Conservation (phyloP, 1,284 basidiomycete species). For the Cryptococcus sp. region DNA sequence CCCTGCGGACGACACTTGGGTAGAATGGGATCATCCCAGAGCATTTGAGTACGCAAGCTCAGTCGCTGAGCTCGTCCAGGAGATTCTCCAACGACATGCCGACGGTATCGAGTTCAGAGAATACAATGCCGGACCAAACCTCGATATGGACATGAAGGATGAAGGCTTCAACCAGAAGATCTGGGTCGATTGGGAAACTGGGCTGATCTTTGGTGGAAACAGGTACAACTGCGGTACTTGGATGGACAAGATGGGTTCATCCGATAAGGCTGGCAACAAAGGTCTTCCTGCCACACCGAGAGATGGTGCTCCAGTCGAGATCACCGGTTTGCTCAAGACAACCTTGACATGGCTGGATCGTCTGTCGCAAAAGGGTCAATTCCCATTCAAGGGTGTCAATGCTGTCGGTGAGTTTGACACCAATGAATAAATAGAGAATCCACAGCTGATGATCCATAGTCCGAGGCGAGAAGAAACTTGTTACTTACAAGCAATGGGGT, state of each 20-base stretch:
- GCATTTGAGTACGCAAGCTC: conserved; percentile 78
- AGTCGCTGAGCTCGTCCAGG: conserved; percentile 89
- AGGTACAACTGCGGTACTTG: conserved; percentile 66
- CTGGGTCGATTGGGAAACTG: conserved; percentile 88
- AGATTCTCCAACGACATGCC: conserved; percentile 91
- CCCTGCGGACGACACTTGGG: conserved; percentile 89
- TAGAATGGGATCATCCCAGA: conserved; percentile 77
- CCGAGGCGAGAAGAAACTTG: conserved; percentile 62
- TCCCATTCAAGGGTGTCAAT: conserved; percentile 86
- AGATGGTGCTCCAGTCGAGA: conserved; percentile 93
- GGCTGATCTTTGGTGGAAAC: conserved; percentile 85
- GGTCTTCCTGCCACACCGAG: conserved; percentile 90
- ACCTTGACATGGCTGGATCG: conserved; percentile 81
- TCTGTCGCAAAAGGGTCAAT: conserved; percentile 63
- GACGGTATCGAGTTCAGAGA: conserved; percentile 90
- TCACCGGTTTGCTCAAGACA: conserved; percentile 88
- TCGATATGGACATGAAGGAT: conserved; percentile 90
- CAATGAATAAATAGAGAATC: neutral
- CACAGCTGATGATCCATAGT: conserved; percentile 51
- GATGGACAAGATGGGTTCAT: conserved; percentile 98
- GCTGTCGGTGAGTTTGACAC: conserved; percentile 58
- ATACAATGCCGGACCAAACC: conserved; percentile 89
- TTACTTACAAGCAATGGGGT: conserved; percentile 89
- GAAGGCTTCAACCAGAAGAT: conserved; percentile 93
- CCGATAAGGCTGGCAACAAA: conserved; percentile 83